Evolutionary conservation across 768 basidiomycete genomes (phyloP).

Genomic region (Lactarius psammicola): DNA sequence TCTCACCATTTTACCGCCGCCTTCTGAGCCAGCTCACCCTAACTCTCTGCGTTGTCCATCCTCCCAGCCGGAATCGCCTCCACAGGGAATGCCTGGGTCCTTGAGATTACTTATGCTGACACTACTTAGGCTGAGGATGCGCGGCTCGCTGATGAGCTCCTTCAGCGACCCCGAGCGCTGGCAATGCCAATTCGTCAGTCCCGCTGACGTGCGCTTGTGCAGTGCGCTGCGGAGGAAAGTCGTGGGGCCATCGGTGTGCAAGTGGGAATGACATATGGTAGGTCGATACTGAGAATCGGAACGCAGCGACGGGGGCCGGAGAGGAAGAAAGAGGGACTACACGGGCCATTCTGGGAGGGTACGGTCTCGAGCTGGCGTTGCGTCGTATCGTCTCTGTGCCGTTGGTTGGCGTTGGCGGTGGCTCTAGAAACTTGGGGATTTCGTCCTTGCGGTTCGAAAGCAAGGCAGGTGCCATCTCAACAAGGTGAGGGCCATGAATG

Average conservation of each 20-base stretch:
- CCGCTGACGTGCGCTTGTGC: conserved; percentile 19
- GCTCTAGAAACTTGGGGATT: not conserved
- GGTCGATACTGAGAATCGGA: not conserved
- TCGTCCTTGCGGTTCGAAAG: conserved; percentile 2
- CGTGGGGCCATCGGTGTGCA: not conserved
- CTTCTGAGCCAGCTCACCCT: not conserved
- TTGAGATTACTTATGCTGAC: conserved; percentile 16
- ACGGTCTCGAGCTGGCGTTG: not conserved
- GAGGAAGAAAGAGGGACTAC: not conserved
- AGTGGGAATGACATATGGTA: conserved; percentile 1
- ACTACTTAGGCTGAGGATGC: conserved; percentile 19
- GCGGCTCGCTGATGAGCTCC: conserved; percentile 18
- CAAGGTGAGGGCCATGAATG: conserved; percentile 8
- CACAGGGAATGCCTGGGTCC: conserved; percentile 3
- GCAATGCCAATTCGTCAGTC: conserved; percentile 3
- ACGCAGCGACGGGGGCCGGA: not conserved
- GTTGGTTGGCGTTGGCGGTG: not conserved
- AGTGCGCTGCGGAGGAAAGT: not conserved
- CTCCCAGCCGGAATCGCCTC: not conserved
- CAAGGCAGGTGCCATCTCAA: not conserved
- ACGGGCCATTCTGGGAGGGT: not conserved
- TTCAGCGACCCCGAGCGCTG: conserved; percentile 22
- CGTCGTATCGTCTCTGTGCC: not conserved
- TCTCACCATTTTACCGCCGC: not conserved
- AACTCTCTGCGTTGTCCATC: not conserved